These are phyloP conservation scores for Dillenia turbinata DNA, from an alignment of 164 flowering plant species.

Conservation along the genomic window DNA sequence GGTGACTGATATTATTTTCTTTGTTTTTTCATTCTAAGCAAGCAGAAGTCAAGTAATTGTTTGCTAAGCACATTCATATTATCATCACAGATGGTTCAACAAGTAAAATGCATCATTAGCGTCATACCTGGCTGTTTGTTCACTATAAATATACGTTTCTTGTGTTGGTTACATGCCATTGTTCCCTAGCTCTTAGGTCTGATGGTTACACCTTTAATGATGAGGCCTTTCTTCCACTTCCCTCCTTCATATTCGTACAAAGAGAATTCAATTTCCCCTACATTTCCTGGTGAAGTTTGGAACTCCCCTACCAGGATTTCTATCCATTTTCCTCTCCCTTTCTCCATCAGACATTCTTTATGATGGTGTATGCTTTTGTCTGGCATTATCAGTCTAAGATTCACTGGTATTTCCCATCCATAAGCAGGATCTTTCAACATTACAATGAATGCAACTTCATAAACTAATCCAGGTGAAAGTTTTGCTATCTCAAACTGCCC, in stretches of 20 bases:
- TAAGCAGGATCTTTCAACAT: slow-evolving; percentile 46
- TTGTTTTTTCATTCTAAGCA: too few relatives aligned
- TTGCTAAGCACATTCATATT: too few relatives aligned
- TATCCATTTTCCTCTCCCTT: slow-evolving; percentile 42
- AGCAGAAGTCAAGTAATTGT: too few relatives aligned
- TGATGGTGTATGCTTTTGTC: slow-evolving; percentile 37
- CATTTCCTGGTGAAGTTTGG: slow-evolving; percentile 10
- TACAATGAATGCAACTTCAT: slow-evolving; percentile 47
- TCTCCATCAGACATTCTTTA: slow-evolving; percentile 25
- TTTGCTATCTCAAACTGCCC: slow-evolving; percentile 41
- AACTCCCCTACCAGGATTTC: slow-evolving; percentile 46
- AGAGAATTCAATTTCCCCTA: slow-evolving; percentile 42
- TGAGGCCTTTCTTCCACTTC: slow-evolving; percentile 61
- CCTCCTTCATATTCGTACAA: slow-evolving; percentile 49
- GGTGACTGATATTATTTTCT: too few relatives aligned
- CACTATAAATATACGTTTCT: too few relatives aligned
- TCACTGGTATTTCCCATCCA: slow-evolving; percentile 74
- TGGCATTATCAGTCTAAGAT: slow-evolving; percentile 42
- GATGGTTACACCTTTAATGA: slow-evolving; percentile 45
- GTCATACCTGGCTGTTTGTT: too few relatives aligned
- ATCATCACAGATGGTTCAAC: too few relatives aligned
- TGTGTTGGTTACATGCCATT: not conserved
- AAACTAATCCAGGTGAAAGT: slow-evolving; percentile 43
- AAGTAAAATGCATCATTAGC: too few relatives aligned
- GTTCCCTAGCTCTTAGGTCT: slow-evolving; percentile 29